Conservation (phyloP, 1,139 yeast species). For the Diutina pseudorugosa region DNA sequence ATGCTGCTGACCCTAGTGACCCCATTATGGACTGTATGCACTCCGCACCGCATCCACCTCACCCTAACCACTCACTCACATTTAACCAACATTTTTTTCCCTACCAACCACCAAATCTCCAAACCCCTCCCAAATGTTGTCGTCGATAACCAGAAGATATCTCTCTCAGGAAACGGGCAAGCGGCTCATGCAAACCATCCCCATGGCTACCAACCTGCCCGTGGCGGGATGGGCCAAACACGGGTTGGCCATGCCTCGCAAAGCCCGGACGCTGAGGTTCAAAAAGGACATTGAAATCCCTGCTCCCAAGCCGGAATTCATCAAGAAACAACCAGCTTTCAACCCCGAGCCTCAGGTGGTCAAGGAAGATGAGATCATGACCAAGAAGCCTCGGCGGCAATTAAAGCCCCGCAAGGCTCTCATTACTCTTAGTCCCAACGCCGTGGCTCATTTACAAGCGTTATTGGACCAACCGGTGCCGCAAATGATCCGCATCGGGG, state of each 20-base stretch:
- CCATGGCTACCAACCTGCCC: slow-evolving; percentile 13
- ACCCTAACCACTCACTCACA: neutral
- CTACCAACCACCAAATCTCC: neutral
- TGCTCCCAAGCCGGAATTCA: slow-evolving; percentile 6
- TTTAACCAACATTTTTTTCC: neutral
- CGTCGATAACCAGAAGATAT: slow-evolving; percentile 5
- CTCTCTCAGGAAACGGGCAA: slow-evolving; percentile 11
- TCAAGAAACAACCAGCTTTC: neutral
- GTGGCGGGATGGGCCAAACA: slow-evolving; percentile 16
- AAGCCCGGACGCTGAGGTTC: neutral
- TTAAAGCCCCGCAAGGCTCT: slow-evolving; percentile 83
- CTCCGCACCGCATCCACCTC: neutral
- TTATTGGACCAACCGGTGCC: slow-evolving; percentile 76
- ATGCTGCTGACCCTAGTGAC: neutral
- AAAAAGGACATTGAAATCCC: slow-evolving; percentile 21
- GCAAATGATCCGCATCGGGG: slow-evolving; percentile 82
- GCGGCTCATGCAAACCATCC: slow-evolving; percentile 33
- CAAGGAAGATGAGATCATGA: neutral
- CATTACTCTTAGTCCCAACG: slow-evolving; percentile 64
- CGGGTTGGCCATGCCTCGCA: slow-evolving; percentile 9
- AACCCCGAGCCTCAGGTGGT: neutral
- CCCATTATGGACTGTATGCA: neutral
- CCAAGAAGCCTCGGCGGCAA: slow-evolving; percentile 47
- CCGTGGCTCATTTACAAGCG: slow-evolving; percentile 55
- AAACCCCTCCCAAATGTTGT: neutral